These are phyloP conservation scores for Termitomyces sp. DNA, from an alignment of 768 basidiomycete species.

Conservation along the genomic window DNA sequence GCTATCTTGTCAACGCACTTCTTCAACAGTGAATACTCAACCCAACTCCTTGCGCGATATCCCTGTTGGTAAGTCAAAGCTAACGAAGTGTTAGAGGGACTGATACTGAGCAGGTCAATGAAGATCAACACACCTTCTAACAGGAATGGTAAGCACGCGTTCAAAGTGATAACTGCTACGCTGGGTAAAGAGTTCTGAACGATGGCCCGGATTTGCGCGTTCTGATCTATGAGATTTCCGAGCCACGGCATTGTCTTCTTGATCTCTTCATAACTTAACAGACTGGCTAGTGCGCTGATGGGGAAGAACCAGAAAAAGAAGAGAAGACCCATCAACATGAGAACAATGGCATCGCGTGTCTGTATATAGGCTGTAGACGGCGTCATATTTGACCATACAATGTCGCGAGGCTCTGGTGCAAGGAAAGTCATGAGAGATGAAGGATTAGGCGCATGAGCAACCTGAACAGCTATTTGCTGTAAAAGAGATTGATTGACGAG, in stretches of 20 bases:
- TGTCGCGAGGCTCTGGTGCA: conserved; percentile 93
- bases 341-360: conserved; percentile 69
- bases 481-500: background rate
- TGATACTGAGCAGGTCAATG: background rate
- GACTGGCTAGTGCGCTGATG: conserved; percentile 78
- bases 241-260: conserved; percentile 89
- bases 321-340: conserved; percentile 64
- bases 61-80: conserved; percentile 89
- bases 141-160: conserved; percentile 84
- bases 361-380: conserved; percentile 54
- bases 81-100: conserved; percentile 14
- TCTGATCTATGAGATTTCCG: conserved; percentile 77
- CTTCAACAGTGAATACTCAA: conserved; percentile 88
- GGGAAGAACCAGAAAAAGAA: conserved; percentile 94
- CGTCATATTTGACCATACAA: conserved; percentile 90
- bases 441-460: conserved; percentile 70
- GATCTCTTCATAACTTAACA: conserved; percentile 92
- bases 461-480: conserved; percentile 86
- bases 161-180: conserved; percentile 85
- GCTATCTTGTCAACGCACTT: conserved; percentile 53
- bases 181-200: conserved; percentile 95
- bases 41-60: conserved; percentile 83
- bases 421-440: conserved; percentile 63
- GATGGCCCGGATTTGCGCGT: conserved; percentile 75
- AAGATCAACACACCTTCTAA: conserved; percentile 62